Evolutionary conservation across 2,329 filamentous ascomycete genomes (phyloP).

Genomic region (Myriosclerotinia scirpicola): DNA sequence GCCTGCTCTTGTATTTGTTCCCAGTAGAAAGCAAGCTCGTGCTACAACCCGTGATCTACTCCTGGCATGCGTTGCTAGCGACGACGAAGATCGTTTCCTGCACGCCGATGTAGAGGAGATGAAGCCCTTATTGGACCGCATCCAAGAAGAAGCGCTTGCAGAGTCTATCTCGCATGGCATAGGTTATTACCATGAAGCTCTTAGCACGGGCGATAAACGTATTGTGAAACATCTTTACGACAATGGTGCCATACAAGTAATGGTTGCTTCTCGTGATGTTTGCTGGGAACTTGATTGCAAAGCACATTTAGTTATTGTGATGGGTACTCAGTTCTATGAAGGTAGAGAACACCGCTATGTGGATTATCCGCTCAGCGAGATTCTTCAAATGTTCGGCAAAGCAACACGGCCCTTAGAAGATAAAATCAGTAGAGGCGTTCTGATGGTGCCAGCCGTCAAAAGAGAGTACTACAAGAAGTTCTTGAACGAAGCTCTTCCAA

Average conservation of each 20-base stretch:
- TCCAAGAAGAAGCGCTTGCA: constrained; percentile 83
- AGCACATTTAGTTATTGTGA: constrained; percentile 89
- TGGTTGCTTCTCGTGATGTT: constrained; percentile 79
- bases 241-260: constrained; percentile 68
- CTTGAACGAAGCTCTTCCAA: constrained; percentile 89
- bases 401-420: constrained; percentile 77
- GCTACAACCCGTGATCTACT: constrained; percentile 84
- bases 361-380: constrained; percentile 90
- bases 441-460: constrained; percentile 94
- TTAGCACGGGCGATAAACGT: constrained; percentile 83
- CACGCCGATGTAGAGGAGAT: constrained; percentile 82
- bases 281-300: constrained; percentile 92
- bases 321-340: constrained; percentile 98
- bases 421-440: constrained; percentile 81
- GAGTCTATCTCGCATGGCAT: constrained; percentile 92
- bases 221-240: constrained; percentile 91
- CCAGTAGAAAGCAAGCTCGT: constrained; percentile 88
- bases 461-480: constrained; percentile 99
- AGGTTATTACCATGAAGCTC: constrained; percentile 94
- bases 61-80: constrained; percentile 81
- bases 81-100: constrained; percentile 91
- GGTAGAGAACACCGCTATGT: constrained; percentile 95
- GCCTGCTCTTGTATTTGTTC: constrained; percentile 88
- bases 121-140: constrained; percentile 73
- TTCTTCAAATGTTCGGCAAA: constrained; percentile 97